phyloP scores from a whole-genome alignment of 345 rosid genomes.

The Carallia brachiata region DNA sequence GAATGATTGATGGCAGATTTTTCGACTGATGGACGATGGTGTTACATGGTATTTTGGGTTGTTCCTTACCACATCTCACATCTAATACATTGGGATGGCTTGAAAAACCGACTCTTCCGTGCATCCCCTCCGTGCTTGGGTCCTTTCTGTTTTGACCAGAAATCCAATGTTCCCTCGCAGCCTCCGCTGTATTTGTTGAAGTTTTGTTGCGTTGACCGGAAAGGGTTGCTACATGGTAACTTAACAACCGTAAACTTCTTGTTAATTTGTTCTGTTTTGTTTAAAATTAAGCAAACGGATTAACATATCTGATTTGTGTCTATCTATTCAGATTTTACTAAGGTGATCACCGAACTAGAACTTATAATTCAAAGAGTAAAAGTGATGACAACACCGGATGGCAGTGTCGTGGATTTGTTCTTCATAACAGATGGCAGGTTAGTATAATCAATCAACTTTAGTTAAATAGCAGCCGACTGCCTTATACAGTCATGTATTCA shows the following conservation, averaged over 20 bases:
- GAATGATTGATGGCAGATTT: constrained; percentile 16
- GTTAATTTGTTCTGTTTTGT: not conserved
- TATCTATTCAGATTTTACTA: constrained; percentile 22
- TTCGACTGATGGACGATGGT: constrained; percentile 36
- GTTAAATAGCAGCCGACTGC: not conserved
- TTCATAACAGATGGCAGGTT: constrained; percentile 28
- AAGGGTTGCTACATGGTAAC: constrained; percentile 33
- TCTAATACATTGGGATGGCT: constrained; percentile 24
- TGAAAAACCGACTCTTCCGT: constrained; percentile 23
- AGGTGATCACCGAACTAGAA: constrained; percentile 27
- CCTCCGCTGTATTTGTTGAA: constrained; percentile 22
- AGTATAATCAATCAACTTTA: not conserved
- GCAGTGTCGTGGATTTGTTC: constrained; percentile 29
- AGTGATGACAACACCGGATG: constrained; percentile 33
- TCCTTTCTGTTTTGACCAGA: constrained; percentile 18
- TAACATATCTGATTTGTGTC: not conserved
- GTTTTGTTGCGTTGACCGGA: constrained; percentile 25
- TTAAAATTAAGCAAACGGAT: not conserved
- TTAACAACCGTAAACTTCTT: too few relatives aligned
- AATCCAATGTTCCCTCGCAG: not conserved
- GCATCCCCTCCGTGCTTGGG: constrained; percentile 26
- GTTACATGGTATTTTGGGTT: constrained; percentile 35
- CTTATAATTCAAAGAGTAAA: constrained; percentile 31
- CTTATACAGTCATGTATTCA: not conserved
- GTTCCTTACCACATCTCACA: constrained; percentile 15